phyloP scores from a whole-genome alignment of 2,329 filamentous ascomycete genomes.

The Seiridium cupressi region DNA sequence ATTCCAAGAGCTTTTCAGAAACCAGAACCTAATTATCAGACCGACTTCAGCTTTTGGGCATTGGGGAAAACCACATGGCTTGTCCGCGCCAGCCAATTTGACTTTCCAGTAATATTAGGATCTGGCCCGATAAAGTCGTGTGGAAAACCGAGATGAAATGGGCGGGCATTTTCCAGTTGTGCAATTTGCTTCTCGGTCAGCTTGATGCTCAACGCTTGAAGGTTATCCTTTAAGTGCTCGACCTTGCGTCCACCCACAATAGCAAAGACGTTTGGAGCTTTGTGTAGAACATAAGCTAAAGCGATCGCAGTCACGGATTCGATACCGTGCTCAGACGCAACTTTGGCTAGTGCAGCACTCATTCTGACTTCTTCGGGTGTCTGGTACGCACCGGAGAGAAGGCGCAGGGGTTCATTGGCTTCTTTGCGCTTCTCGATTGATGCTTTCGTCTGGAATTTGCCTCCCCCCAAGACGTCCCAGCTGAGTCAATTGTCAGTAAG shows the following conservation, averaged over 20 bases:
- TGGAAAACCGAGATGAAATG: constrained; percentile 53
- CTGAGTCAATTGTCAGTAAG: neutral
- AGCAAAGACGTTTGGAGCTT: constrained; percentile 45
- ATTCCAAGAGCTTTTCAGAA: too few species aligned
- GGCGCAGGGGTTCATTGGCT: neutral
- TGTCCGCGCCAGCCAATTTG: constrained; percentile 3
- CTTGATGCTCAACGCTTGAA: constrained; percentile 44
- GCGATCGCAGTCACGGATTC: constrained; percentile 1
- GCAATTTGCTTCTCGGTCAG: constrained; percentile 46
- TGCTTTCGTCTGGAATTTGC: constrained; percentile 39
- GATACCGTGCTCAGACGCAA: constrained; percentile 5
- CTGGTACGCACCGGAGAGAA: neutral
- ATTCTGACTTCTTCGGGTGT: constrained; percentile 1
- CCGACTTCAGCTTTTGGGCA: neutral
- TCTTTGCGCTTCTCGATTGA: constrained; percentile 4
- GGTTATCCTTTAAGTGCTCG: constrained; percentile 48
- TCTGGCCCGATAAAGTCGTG: constrained; percentile 24
- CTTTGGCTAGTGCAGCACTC: constrained; percentile 3
- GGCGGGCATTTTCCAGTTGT: constrained; percentile 45
- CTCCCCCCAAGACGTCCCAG: constrained; percentile 56
- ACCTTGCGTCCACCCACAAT: constrained; percentile 47
- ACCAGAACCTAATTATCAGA: neutral
- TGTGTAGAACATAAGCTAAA: constrained; percentile 4
- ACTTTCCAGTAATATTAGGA: constrained; percentile 1
- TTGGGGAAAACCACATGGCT: constrained; percentile 4